A percentile compares a stretch with the other conserved stretches of the same genome.
phyloP scores from a whole-genome alignment of 1,139 yeast genomes.

The Yamadazyma diddensiae region DNA sequence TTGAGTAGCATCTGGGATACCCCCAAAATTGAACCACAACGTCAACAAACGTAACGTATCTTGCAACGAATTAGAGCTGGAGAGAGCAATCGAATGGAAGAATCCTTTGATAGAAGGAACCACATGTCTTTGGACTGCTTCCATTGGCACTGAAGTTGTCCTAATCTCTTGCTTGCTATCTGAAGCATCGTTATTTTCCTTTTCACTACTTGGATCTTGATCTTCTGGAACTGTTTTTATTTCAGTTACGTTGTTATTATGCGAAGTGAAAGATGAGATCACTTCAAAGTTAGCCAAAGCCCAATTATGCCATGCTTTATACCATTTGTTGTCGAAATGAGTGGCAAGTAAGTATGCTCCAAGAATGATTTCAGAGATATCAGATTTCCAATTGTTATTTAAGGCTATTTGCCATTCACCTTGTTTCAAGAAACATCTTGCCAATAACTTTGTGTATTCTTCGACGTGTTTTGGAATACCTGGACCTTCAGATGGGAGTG shows the following conservation, averaged over 20 bases:
- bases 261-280: slow-evolving; percentile 61
- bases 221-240: slow-evolving; percentile 20
- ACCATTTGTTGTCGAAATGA: slow-evolving; percentile 90
- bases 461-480: slow-evolving; percentile 75
- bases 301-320: slow-evolving; percentile 99
- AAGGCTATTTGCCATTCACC: slow-evolving; percentile 97
- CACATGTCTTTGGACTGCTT: slow-evolving; percentile 77
- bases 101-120: slow-evolving; percentile 94
- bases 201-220: slow-evolving; percentile 11
- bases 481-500: slow-evolving; percentile 74
- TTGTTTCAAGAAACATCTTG: slow-evolving; percentile 93
- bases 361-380: slow-evolving; percentile 72
- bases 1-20: slow-evolving; percentile 83
- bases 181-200: slow-evolving; percentile 8
- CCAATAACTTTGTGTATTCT: slow-evolving; percentile 81
- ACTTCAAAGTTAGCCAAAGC: slow-evolving; percentile 97
- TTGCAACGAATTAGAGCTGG: slow-evolving; percentile 83
- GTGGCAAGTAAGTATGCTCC: slow-evolving; percentile 94
- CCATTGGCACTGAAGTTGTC: slow-evolving; percentile 39
- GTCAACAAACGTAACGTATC: slow-evolving; percentile 89
- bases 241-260: slow-evolving; percentile 26
- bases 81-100: slow-evolving; percentile 88
- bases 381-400: slow-evolving; percentile 76
- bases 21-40: slow-evolving; percentile 95
- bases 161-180: slow-evolving; percentile 7